Conservation (phyloP, 306 rosid genomes). For the Ceratonia siliqua region DNA sequence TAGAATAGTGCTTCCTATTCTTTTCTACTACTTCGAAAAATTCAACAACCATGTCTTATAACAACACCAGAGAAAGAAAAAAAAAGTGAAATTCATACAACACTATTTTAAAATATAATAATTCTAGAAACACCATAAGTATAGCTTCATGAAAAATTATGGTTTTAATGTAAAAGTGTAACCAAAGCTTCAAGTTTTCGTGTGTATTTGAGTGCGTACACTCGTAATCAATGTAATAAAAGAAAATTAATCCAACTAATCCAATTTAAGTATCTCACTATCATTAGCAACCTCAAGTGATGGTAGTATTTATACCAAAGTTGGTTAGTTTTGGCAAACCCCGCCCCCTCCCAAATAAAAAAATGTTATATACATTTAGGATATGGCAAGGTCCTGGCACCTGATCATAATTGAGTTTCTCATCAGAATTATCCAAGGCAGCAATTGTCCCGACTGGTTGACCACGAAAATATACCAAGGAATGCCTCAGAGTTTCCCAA, state of each 20-base stretch:
- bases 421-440: slow-evolving; percentile 76
- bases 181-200: not conserved
- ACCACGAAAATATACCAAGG: slow-evolving; percentile 77
- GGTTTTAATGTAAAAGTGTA: not conserved
- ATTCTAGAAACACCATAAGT: too few species aligned
- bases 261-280: not conserved
- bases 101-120: too few species aligned
- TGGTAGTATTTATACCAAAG: not conserved
- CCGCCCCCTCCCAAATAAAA: not conserved
- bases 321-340: not conserved
- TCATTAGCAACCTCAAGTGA: not conserved
- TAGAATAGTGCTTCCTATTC: too few species aligned
- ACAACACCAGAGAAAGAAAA: too few species aligned
- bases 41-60: too few species aligned
- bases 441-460: slow-evolving; percentile 92
- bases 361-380: not conserved
- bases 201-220: not conserved
- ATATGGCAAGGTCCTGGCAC: not conserved
- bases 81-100: too few species aligned
- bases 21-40: too few species aligned
- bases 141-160: too few species aligned
- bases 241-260: not conserved
- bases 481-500: slow-evolving; percentile 80
- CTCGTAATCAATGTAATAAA: not conserved
- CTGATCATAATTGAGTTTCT: slow-evolving; percentile 73